Evolutionary conservation across 1,284 basidiomycete species (phyloP).

Genomic region (Lignosus rhinocerotis): DNA sequence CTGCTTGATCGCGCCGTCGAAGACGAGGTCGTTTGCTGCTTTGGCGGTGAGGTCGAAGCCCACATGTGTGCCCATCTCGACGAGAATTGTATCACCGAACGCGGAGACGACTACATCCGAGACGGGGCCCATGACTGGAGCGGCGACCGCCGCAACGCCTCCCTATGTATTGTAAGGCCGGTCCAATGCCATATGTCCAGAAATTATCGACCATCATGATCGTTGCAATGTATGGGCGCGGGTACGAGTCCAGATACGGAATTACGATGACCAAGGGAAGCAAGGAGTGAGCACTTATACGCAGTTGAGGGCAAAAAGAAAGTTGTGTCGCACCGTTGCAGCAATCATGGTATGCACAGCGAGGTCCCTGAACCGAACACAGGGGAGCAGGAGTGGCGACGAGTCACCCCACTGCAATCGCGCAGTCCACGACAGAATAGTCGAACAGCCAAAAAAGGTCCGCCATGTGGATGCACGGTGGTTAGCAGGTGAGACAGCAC

Average conservation of each 20-base stretch:
- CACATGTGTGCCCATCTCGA: slow-evolving; percentile 54
- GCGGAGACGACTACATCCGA: slow-evolving; percentile 51
- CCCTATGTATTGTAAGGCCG: slow-evolving; percentile 39
- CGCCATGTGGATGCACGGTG: not conserved
- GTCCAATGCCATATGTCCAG: not conserved
- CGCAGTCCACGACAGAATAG: not conserved
- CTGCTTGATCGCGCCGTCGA: slow-evolving; percentile 49
- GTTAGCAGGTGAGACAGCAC: slow-evolving; percentile 6
- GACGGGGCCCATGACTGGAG: slow-evolving; percentile 57
- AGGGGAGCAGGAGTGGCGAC: slow-evolving; percentile 62
- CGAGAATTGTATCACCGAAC: slow-evolving; percentile 55
- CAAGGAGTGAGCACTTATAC: slow-evolving; percentile 4
- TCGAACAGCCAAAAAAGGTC: not conserved
- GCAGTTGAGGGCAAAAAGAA: not conserved
- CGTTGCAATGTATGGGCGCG: not conserved
- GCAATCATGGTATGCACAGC: slow-evolving; percentile 61
- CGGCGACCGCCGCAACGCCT: slow-evolving; percentile 56
- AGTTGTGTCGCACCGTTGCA: slow-evolving; percentile 52
- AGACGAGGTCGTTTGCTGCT: slow-evolving; percentile 55
- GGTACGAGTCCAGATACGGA: not conserved
- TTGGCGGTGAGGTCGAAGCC: slow-evolving; percentile 54
- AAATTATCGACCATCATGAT: not conserved
- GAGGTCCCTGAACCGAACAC: slow-evolving; percentile 64
- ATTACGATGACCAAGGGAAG: not conserved
- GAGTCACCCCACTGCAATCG: slow-evolving; percentile 59